These are phyloP conservation scores for Elongisporangium prolatum DNA, from an alignment of 352 stramenopile genomes.

Conservation along the genomic window DNA sequence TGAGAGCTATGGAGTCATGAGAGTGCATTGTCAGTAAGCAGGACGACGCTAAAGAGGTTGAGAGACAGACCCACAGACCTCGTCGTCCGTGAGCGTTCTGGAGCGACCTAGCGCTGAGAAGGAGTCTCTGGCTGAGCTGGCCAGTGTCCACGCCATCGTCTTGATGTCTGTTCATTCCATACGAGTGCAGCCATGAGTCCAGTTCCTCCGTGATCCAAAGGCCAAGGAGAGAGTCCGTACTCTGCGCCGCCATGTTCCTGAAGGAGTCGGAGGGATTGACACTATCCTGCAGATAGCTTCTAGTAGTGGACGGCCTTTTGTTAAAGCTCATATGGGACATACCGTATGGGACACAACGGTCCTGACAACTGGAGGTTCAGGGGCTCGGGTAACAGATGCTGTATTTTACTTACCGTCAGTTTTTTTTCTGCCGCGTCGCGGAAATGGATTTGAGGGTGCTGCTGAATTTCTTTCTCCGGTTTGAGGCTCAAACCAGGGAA, in stretches of 20 bases:
- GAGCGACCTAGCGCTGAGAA: slow-evolving; percentile 3
- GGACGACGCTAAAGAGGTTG: not conserved
- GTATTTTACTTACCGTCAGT: not conserved
- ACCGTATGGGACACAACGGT: not conserved
- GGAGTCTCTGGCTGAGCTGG: slow-evolving; percentile 2
- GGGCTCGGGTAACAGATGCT: not conserved
- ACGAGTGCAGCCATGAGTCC: not conserved
- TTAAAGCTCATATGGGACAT: not conserved
- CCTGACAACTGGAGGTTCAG: not conserved
- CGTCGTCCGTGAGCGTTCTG: slow-evolving; percentile 4
- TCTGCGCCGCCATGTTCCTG: not conserved
- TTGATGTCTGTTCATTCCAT: slow-evolving; percentile 1
- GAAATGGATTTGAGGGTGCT: not conserved
- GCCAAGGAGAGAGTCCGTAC: not conserved
- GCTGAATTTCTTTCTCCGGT: too few relatives aligned
- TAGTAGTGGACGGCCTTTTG: not conserved
- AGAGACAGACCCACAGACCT: not conserved
- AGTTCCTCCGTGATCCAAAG: not conserved
- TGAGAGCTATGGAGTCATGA: not conserved
- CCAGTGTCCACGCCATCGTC: slow-evolving; percentile 3
- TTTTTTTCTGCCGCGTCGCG: not conserved
- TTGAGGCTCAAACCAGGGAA: not conserved
- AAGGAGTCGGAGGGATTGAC: not conserved
- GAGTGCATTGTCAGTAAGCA: not conserved
- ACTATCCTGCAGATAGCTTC: not conserved